Base-by-base conservation (phyloP, 805 yeast genomes). In the Zygotorulaspora florentina region DNA sequence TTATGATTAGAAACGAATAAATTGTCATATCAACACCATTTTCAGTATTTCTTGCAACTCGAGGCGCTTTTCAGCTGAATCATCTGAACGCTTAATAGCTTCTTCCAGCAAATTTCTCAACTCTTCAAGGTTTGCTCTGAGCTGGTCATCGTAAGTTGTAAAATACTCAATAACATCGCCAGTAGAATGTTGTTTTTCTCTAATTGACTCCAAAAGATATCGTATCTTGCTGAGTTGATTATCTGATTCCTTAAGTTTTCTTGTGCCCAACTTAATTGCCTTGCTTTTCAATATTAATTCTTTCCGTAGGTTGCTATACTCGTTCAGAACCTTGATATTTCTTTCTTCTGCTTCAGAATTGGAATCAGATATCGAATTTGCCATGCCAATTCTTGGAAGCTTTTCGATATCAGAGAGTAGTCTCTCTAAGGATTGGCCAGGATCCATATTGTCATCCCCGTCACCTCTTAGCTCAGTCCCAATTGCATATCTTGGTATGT, bases 341-440 rank as follows among this genome's bases (percentile, higher is more conserved):
- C 50, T 42, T 15, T 51, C 50, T 5, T 42, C 47, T 7, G 37
- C 45, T 12, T 45, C 52, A 13, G 36, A 16, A 16, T 6, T 4
- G 3, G 36, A 33, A 11, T 47, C 56, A 6, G 37, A 45, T 11
- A 43, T 51, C 9, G 35, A 35, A 9, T 25, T 26, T n/a, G 37
- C 45, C 31, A 46, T 41, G 8, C 43, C 48, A 40, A 64, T 50
- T 27, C 48, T 47, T n/a, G 68, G 68, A 28, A 64, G 49, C 10
- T 52, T 50, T 17, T 37, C 27, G 2, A 62, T 48, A 40, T 62
- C 62, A 2, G 45, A 43, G 2, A 56, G 51, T 17, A 62, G 35
- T 37, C 45, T 47, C 11, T 54, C 47, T 25, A 62, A 38, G 11
- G 58, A 52, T 4, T 46, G 25, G 12, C 56, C 52, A 15, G 37